Percentiles rank a stretch among this genome's conserved stretches.
Conservation (phyloP, 306 rosid species). For the Arachis hypogaea region DNA sequence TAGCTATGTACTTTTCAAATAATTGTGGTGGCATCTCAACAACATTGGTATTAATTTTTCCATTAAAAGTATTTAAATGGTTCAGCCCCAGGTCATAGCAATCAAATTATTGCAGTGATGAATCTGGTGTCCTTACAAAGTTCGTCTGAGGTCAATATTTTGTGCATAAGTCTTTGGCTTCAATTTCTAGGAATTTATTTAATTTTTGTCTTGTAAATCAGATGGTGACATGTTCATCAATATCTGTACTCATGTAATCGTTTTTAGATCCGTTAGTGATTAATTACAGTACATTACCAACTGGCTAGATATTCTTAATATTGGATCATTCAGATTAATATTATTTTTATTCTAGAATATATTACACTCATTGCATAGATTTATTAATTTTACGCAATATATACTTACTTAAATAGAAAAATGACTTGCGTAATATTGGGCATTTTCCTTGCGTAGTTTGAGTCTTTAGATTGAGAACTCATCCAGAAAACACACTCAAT, state of each 20-base stretch:
- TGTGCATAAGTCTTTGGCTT: constrained; percentile 32
- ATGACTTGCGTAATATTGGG: too few species aligned
- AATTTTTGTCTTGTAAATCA: constrained; percentile 42
- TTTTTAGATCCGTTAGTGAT: constrained; percentile 33
- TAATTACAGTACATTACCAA: constrained; percentile 35
- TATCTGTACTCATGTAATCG: constrained; percentile 38
- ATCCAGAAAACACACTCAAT: too few species aligned
- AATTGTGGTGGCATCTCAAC: constrained; percentile 1
- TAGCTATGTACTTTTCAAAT: constrained; percentile 28
- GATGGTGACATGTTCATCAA: constrained; percentile 36
- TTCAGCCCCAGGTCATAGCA: constrained; percentile 21
- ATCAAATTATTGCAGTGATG: constrained; percentile 31
- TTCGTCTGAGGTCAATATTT: constrained; percentile 23
- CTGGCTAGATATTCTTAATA: constrained; percentile 19
- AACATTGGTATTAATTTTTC: constrained; percentile 17
- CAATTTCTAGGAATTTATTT: constrained; percentile 33
- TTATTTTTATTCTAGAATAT: background rate
- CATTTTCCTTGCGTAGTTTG: too few species aligned
- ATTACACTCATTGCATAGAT: too few species aligned
- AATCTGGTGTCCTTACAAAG: constrained; percentile 22
- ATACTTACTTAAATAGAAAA: too few species aligned
- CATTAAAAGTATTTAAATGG: constrained; percentile 35
- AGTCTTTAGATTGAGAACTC: too few species aligned
- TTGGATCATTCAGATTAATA: background rate
- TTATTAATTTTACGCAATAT: too few species aligned